phyloP scores from a whole-genome alignment of 2,329 filamentous ascomycete species.

The Exophiala alcalophila region DNA sequence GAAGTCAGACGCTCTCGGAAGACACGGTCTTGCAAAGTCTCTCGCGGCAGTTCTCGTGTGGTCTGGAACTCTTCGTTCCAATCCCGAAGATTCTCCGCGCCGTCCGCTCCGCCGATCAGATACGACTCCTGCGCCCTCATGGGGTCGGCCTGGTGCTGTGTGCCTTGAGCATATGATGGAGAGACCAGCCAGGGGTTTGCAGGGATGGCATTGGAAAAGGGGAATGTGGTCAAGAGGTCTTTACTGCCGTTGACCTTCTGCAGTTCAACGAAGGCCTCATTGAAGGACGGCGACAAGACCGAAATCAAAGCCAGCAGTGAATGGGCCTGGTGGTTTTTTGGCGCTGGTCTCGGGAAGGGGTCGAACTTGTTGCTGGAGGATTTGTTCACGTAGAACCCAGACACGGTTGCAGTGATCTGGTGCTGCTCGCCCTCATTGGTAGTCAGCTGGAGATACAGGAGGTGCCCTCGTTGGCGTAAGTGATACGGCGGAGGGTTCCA shows the following conservation, averaged over 20 bases:
- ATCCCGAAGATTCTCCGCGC: slow-evolving; percentile 88
- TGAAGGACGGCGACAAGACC: slow-evolving; percentile 79
- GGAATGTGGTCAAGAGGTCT: slow-evolving; percentile 88
- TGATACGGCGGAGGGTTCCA: slow-evolving; percentile 97
- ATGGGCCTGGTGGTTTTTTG: slow-evolving; percentile 77
- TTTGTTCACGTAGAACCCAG: slow-evolving; percentile 96
- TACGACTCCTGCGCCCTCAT: slow-evolving; percentile 91
- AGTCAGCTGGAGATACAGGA: slow-evolving; percentile 83
- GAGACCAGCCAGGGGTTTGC: slow-evolving; percentile 87
- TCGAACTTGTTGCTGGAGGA: slow-evolving; percentile 95
- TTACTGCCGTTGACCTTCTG: slow-evolving; percentile 81
- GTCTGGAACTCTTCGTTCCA: slow-evolving; percentile 99
- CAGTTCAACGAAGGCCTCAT: slow-evolving; percentile 68
- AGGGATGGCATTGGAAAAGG: slow-evolving; percentile 91
- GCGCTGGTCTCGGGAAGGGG: slow-evolving; percentile 72
- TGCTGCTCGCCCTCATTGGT: slow-evolving; percentile 94
- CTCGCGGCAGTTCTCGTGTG: slow-evolving; percentile 87
- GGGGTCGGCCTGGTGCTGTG: slow-evolving; percentile 72
- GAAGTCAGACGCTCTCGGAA: slow-evolving; percentile 91
- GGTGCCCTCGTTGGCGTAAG: slow-evolving; percentile 83
- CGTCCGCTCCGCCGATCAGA: slow-evolving; percentile 84
- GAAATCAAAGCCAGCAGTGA: slow-evolving; percentile 79
- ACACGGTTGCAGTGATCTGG: slow-evolving; percentile 89
- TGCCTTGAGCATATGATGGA: slow-evolving; percentile 59
- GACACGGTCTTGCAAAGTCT: slow-evolving; percentile 90